Evolutionary conservation across 805 yeast genomes (phyloP).

Genomic region (Naumovozyma baii): DNA sequence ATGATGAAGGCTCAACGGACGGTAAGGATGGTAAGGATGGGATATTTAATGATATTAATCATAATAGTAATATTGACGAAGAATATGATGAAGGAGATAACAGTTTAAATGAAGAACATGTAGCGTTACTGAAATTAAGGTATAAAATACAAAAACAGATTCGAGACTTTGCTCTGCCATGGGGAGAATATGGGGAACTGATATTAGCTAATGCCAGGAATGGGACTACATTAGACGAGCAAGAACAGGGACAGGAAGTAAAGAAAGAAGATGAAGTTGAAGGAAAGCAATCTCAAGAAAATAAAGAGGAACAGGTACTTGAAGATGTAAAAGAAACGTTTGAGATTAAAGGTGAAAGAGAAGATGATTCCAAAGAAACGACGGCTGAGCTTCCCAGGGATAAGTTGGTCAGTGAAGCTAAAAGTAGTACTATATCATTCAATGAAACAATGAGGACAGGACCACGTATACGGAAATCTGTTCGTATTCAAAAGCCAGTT

Average conservation of each 20-base stretch:
- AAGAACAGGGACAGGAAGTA: constrained; percentile 2
- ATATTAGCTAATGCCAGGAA: constrained; percentile 32
- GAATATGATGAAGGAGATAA: neutral
- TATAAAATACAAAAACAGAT: constrained; percentile 4
- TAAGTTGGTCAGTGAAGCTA: too few relatives aligned
- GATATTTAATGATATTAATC: neutral
- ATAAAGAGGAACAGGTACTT: neutral
- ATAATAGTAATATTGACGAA: neutral
- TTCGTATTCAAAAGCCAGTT: neutral
- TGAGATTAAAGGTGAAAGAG: constrained; percentile 2
- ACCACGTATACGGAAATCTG: constrained; percentile 2
- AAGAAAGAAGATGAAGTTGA: constrained; percentile 1
- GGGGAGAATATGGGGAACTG: constrained; percentile 38
- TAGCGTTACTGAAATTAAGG: constrained; percentile 4
- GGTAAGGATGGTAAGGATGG: neutral
- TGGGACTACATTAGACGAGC: constrained; percentile 5
- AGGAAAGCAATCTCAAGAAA: too few relatives aligned
- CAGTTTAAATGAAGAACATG: constrained; percentile 1
- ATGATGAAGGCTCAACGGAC: neutral
- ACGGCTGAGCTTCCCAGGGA: neutral
- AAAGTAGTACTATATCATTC: neutral
- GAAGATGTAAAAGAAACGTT: neutral
- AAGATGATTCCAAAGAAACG: neutral
- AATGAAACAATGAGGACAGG: neutral
- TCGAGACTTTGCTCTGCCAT: constrained; percentile 34